Evolutionary conservation across 495 filamentous ascomycete genomes (phyloP), one percentile per base, ranked within the genome.

Genomic region (Hypoxylon subgilvum): DNA sequence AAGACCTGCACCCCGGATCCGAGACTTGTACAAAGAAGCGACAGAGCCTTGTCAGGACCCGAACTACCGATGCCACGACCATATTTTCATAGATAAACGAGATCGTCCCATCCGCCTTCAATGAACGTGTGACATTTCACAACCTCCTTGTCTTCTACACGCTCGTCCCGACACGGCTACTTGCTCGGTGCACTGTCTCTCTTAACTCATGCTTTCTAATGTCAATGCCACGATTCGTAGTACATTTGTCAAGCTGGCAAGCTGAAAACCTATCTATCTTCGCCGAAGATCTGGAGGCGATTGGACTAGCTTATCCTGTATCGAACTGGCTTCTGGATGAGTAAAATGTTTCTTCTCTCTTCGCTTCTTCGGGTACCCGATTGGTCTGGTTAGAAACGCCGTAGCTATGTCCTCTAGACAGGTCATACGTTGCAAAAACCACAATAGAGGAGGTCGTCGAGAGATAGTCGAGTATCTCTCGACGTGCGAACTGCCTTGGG

Each of bases 81-180:
- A 27, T 49, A 46, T 12, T 30, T 43, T 54, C n/a, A 30, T 46
- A 59, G 27, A 64, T 64, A 64, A 54, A 55, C 22, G 14, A 55
- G 54, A 55, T 47, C 49, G 18, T 46, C 54, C 44, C 17, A 19
- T 40, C 39, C 44, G 7, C 49, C 58, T 14, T 48, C 34, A 64
- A 31, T 34, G 7, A 47, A 52, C 9, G 61, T 64, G 61, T 47
- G 54, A 64, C 61, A 44, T 64, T 58, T 59, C 61, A 64, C 61
- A 55, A 30, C 49, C 48, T 58, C 44, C 31, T 43, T 57, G 47
- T 43, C 47, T 58, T 45, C 38, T 53, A 31, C 27, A 35, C 35
- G 25, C 27, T 54, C 54, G 21, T 55, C 39, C 50, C 61, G 53
- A 41, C 30, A 30, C 54, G 61, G 61, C 55, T 64, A 55, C 54